Evolutionary conservation across 768 basidiomycete genomes (phyloP).

Genomic region (Boletus rufocinnamomeus): DNA sequence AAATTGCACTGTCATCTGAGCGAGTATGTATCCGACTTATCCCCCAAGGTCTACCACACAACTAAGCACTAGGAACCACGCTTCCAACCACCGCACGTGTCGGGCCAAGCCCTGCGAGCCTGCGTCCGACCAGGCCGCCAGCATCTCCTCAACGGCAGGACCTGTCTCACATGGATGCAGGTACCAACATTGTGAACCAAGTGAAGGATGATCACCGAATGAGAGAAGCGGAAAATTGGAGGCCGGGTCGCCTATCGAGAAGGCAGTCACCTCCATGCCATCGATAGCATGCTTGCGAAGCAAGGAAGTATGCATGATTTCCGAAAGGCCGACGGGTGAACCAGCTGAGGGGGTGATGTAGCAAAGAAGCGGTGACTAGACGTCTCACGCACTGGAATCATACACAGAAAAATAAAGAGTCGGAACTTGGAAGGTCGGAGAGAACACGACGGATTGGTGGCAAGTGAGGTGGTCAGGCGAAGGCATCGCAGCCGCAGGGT

Average conservation of each 20-base stretch:
- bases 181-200: slow-evolving; percentile 78
- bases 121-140: slow-evolving; percentile 43
- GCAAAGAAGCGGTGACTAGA: slow-evolving; percentile 14
- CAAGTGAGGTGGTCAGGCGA: slow-evolving; percentile 43
- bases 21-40: neutral
- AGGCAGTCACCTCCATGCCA: slow-evolving; percentile 49
- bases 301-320: slow-evolving; percentile 58
- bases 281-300: slow-evolving; percentile 53
- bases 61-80: slow-evolving; percentile 78
- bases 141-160: slow-evolving; percentile 64
- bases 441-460: slow-evolving; percentile 72
- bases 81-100: slow-evolving; percentile 53
- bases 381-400: slow-evolving; percentile 58
- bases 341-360: slow-evolving; percentile 52
- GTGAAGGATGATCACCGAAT: slow-evolving; percentile 83
- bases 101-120: slow-evolving; percentile 17
- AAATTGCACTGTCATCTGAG: neutral
- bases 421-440: slow-evolving; percentile 79
- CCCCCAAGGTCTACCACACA: slow-evolving; percentile 55
- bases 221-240: slow-evolving; percentile 76
- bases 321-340: slow-evolving; percentile 54
- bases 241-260: slow-evolving; percentile 51
- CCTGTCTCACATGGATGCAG: slow-evolving; percentile 86
- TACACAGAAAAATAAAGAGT: slow-evolving; percentile 80
- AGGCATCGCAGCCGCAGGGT: slow-evolving; percentile 40